Evolutionary conservation across 192 early-diverging fungal genomes (phyloP), one percentile per base, ranked within the genome.

Genomic region (Linnemannia elongata): DNA sequence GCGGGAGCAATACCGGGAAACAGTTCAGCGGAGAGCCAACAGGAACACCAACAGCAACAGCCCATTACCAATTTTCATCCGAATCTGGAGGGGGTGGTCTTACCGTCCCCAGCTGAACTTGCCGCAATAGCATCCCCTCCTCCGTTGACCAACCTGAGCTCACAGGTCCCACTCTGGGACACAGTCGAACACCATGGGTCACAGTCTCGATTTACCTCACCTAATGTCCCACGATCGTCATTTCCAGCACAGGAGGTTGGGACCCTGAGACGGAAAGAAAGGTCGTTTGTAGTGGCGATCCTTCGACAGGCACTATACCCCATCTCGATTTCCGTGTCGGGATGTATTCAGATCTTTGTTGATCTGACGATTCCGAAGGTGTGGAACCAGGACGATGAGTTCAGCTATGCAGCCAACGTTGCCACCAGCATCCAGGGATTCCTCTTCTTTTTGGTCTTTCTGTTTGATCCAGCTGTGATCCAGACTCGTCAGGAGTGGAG

Each of bases 261-360:
- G 4, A 12, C 30, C 60, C 5, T 71, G 22, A 38, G 77, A 24
- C 69, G 49, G 15, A 79, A 81, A 17, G 79, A 87, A 38, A 39
- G 79, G 15, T 41, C 75, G 41, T 81, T 81, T 63, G 41, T 78
- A 1, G n/a, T 75, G 7, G 85, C 85, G 52, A 81, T 87, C 47
- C 68, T 87, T 9, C 85, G 85, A 30, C 85, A 87, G 36, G 70
- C 85, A 18, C 45, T 87, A 0, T 87, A 87, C n/a, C 85, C 85
- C 9, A 69, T 87, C 15, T 74, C 85, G 0, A 87, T 87, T 35
- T 81, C 80, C 4, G 13, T 87, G 2, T 81, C 79, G n/a, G 85
- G 85, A 38, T 81, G 79, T 44, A 55, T 87, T 17, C 85, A 87
- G 18, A 78, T 81, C 27, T 69, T 87, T 77, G 85, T 75, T 9